Base-by-base conservation (phyloP, 1,284 basidiomycete species). In the Cryptococcus sp. region DNA sequence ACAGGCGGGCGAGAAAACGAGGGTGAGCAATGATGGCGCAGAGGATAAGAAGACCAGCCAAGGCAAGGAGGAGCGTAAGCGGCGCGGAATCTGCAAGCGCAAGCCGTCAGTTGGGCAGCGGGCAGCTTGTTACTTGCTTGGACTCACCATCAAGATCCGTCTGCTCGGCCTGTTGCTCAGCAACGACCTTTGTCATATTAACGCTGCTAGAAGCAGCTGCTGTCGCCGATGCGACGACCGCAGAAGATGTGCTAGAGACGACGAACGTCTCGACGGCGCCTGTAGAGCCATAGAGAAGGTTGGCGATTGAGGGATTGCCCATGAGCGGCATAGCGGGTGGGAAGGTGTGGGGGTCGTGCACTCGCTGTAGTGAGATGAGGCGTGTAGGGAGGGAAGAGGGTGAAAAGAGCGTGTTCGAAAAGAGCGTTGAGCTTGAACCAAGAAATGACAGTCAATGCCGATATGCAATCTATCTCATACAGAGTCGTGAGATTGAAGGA, bases 1-100 rank as follows among this genome's bases (percentile, higher is more conserved):
- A 71, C 8, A 76, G 50, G 13, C 77, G 68, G 20, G 70, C 74
- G 25, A 77, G 64, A 61, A 79, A 75, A n/a, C 74, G 67, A 25
- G 73, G 65, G 52, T 73, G 70, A 4, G 65, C 56, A n/a, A 74
- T 47, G 41, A 75, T 47, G 51, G 77, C 65, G 56, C 64, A 65
- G 16, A 74, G 35, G 38, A 65, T 56, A 10, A 75, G 57, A 17
- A 79, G 54, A 4, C 45, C 70, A 0, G 59, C 66, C 13, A 68
- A 53, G 1, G 63, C 65, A 13, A 73, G 62, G 20, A 69, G 60
- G 42, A 76, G 57, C 55, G 70, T 64, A 7, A 61, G 53, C 1
- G 70, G 64, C 39, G 64, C 69, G n/a, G 56, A 45, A n/a, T 45
- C 68, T 67, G 48, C 38, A 10, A 17, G 39, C 44, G 22, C 38